A percentile compares a stretch with the other conserved stretches of the same genome.
Evolutionary conservation across 495 filamentous ascomycete genomes (phyloP).

Genomic region (Achaetomiella virescens): DNA sequence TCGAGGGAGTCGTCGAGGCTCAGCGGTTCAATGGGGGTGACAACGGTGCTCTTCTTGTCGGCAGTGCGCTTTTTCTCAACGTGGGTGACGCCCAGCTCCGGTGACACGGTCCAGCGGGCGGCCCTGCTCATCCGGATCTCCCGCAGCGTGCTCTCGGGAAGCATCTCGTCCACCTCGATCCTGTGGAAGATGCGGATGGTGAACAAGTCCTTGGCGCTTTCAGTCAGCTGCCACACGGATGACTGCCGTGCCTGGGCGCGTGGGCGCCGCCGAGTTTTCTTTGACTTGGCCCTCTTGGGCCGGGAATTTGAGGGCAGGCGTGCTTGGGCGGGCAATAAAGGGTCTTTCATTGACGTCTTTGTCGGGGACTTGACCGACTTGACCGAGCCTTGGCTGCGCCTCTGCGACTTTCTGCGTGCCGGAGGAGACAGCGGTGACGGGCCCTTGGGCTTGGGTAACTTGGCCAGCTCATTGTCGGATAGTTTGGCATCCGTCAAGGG

Average conservation of each 20-base stretch:
- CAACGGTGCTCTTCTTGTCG: conserved; percentile 12
- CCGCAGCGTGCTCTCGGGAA: conserved; percentile 36
- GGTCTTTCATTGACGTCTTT: conserved; percentile 18
- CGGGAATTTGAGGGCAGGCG: conserved; percentile 21
- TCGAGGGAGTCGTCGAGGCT: conserved; percentile 29
- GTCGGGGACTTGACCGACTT: conserved; percentile 22
- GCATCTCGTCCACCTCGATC: conserved; percentile 49
- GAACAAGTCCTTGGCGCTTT: conserved; percentile 45
- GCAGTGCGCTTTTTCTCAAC: conserved; percentile 11
- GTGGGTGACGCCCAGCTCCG: conserved; percentile 14
- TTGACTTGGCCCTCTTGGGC: conserved; percentile 39
- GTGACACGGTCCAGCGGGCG: conserved; percentile 12
- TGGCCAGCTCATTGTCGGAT: conserved; percentile 13
- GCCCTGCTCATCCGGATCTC: conserved; percentile 36
- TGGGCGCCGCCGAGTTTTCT: conserved; percentile 30
- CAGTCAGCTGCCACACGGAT: conserved; percentile 41
- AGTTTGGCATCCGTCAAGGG: conserved; percentile 31
- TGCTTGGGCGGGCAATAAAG: conserved; percentile 17
- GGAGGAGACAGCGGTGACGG: conserved; percentile 8
- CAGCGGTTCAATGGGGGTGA: conserved; percentile 33
- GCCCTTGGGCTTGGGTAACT: conserved; percentile 6
- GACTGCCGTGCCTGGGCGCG: conserved; percentile 26
- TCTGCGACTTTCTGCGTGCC: conserved; percentile 25
- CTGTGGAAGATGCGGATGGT: conserved; percentile 39
- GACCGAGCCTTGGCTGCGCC: conserved; percentile 20